A percentile compares a stretch with the other conserved stretches of the same genome.
These are phyloP conservation scores for Vigna angularis DNA, from an alignment of 306 rosid species.

Conservation along the genomic window DNA sequence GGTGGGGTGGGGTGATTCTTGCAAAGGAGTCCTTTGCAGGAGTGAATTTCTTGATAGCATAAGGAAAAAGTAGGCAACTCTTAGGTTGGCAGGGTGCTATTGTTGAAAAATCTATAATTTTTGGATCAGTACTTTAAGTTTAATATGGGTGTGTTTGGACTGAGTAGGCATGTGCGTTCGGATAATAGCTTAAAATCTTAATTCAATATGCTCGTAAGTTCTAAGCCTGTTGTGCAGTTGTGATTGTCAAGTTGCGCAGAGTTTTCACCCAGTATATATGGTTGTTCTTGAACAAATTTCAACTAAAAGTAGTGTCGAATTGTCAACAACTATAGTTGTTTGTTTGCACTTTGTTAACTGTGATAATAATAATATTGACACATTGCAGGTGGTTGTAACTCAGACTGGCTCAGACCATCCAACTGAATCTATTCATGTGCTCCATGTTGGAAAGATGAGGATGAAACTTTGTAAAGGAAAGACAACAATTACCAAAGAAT, in stretches of 20 bases:
- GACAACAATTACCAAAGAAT: slow-evolving; percentile 75
- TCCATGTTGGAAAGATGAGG: slow-evolving; percentile 93
- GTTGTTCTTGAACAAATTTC: too few relatives aligned
- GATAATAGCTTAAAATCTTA: not conserved
- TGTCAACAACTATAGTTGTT: not conserved
- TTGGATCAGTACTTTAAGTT: not conserved
- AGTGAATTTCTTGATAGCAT: not conserved
- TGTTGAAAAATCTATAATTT: not conserved
- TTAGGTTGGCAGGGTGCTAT: not conserved
- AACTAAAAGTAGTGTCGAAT: not conserved
- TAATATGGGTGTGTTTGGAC: not conserved
- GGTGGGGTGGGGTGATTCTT: not conserved
- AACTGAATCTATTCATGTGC: slow-evolving; percentile 76
- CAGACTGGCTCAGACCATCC: slow-evolving; percentile 68
- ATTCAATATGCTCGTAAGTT: not conserved
- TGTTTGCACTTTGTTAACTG: not conserved
- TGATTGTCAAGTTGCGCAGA: not conserved
- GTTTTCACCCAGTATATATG: not conserved
- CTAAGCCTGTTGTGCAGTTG: not conserved
- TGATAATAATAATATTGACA: slow-evolving; percentile 2
- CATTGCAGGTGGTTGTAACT: slow-evolving; percentile 81
- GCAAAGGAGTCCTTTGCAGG: not conserved
- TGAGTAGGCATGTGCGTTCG: not conserved
- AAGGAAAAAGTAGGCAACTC: not conserved
- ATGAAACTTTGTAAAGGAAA: slow-evolving; percentile 83